A percentile compares a stretch with the other conserved stretches of the same genome.
These are phyloP conservation scores for Cryptosporidium meleagridis DNA, from an alignment of 169 alveolate species.

Conservation along the genomic window DNA sequence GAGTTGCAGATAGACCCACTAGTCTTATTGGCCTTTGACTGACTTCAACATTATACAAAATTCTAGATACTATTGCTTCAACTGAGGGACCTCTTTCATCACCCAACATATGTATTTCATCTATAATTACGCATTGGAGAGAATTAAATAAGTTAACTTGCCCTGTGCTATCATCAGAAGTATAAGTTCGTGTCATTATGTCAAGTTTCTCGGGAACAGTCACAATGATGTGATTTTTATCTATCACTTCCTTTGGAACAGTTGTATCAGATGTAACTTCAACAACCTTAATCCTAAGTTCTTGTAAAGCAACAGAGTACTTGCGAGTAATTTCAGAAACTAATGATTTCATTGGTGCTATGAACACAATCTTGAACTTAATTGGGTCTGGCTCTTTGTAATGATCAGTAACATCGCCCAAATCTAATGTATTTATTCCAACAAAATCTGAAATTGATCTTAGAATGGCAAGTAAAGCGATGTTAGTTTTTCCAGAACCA, in stretches of 20 bases:
- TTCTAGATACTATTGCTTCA: conserved; percentile 99
- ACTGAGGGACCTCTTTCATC: conserved; percentile 99
- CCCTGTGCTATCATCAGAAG: neutral
- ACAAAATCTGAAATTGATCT: conserved; percentile 86
- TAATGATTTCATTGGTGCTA: conserved; percentile 99
- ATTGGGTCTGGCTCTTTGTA: conserved; percentile 16
- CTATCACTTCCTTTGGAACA: conserved; percentile 94
- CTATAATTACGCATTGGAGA: conserved; percentile 94
- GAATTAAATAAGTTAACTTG: conserved; percentile 75
- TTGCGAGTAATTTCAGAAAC: conserved; percentile 90
- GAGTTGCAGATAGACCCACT: conserved; percentile 99
- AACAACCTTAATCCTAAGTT: conserved; percentile 89
- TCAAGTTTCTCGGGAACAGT: conserved; percentile 99
- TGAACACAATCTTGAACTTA: conserved; percentile 94
- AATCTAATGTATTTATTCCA: neutral
- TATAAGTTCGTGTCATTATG: conserved; percentile 94
- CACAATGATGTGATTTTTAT: conserved; percentile 96
- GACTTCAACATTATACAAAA: conserved; percentile 77
- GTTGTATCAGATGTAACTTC: conserved; percentile 97
- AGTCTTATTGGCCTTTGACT: conserved; percentile 51
- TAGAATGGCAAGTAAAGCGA: conserved; percentile 97
- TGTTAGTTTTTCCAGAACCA: conserved; percentile 99
- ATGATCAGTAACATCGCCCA: neutral
- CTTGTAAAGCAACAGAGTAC: conserved; percentile 76
- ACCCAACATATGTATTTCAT: conserved; percentile 99